Percentiles rank a stretch among this genome's conserved stretches.
Conservation (phyloP, 73 alveolate species). For the Paramecium caudatum region DNA sequence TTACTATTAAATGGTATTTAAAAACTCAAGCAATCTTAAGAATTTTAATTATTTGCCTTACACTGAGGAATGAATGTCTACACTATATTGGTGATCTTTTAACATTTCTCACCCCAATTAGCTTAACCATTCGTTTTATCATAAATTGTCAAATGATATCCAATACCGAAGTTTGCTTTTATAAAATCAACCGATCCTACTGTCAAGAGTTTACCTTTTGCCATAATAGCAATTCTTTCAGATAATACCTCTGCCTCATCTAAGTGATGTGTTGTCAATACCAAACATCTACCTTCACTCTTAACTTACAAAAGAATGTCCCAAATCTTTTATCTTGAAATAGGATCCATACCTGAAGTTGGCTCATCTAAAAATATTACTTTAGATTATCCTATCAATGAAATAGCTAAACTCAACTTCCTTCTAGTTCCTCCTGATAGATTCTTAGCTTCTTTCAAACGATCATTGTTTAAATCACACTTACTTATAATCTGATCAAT, state of each 20-base stretch:
- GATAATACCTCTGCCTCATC: constrained; percentile 93
- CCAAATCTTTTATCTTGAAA: constrained; percentile 95
- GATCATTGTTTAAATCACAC: constrained; percentile 88
- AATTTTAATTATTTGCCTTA: constrained; percentile 69
- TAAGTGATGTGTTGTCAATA: constrained; percentile 91
- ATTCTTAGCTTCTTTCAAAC: constrained; percentile 81
- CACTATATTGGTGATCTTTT: constrained; percentile 27
- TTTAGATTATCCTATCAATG: constrained; percentile 92
- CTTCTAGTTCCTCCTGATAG: constrained; percentile 95
- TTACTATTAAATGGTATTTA: constrained; percentile 77
- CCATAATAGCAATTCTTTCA: constrained; percentile 90
- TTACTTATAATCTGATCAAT: constrained; percentile 88
- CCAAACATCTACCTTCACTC: constrained; percentile 82
- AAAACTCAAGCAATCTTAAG: constrained; percentile 78
- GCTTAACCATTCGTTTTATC: constrained; percentile 78
- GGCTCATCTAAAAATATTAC: constrained; percentile 96
- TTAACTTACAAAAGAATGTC: constrained; percentile 85
- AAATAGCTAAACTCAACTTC: constrained; percentile 93
- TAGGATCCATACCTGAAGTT: constrained; percentile 96
- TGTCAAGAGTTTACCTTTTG: constrained; percentile 85
- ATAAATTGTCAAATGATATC: constrained; percentile 92
- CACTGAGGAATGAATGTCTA: constrained; percentile 55
- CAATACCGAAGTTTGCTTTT: constrained; percentile 87
- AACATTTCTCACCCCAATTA: constrained; percentile 56
- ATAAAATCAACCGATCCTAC: constrained; percentile 85